Evolutionary conservation across 208 protist species (phyloP), one percentile per base, ranked within the genome.

Genomic region (Wallacemonas rigidus): DNA sequence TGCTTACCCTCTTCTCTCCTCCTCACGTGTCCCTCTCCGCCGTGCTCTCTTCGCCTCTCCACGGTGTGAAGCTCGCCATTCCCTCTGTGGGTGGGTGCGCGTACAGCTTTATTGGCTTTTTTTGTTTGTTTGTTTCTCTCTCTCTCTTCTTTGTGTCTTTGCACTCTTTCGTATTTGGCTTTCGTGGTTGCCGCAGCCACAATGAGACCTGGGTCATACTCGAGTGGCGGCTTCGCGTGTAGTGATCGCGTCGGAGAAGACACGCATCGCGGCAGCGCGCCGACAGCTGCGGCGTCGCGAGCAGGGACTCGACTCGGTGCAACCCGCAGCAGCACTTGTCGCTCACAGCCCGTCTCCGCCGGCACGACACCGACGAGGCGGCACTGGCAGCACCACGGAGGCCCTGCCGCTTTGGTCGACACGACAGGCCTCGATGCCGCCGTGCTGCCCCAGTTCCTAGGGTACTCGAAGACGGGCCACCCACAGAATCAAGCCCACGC

Each of bases 181-280:
- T 26, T 26, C 26, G 26, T 26, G 26, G 26, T 26, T 26, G 26
- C 0, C 26, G 26, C 26, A 26, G 26, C 26, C 7, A 63, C 60
- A 0, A 65, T 65, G 60, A 4, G 60, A 14, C 60, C 60, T 53
- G 60, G 60, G 7, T 65, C 60, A n/a, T 65, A 65, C 40, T 65
- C 60, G 0, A 41, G 60, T 7, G 7, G 41, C 2, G n/a, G 40
- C 40, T 65, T 65, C 36, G 60, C 60, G 26, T 41, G 60, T 11
- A 41, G 60, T 35, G 60, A 48, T n/a, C 36, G 35, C 47, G 14
- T 14, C 11, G 47, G 11, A 15, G 47, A 51, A 15, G 47, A 8
- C 47, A 14, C 47, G 47, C 1, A 8, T 15, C 47, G 14, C 47
- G 47, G 47, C 7, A 14, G 11, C 11, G 7, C 47, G 51, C 14